These are phyloP conservation scores for Silene uniflora DNA, from an alignment of 148 eudicot species.

Conservation along the genomic window DNA sequence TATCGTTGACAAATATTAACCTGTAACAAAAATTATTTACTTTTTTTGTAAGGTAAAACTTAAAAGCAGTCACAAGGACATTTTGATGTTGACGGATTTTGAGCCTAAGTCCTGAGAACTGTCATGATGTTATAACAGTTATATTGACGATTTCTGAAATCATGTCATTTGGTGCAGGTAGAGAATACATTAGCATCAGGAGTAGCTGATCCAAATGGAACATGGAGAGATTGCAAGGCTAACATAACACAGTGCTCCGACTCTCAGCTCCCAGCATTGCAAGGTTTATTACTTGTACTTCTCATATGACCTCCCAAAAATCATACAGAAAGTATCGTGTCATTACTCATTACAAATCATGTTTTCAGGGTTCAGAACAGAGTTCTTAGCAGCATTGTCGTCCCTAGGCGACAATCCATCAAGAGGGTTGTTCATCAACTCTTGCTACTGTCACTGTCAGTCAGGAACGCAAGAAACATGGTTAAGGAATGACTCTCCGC, in stretches of 20 bases:
- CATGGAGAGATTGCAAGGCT: neutral
- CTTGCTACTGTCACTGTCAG: constrained; percentile 14
- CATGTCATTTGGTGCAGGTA: neutral
- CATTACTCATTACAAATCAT: too few relatives aligned
- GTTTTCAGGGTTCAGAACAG: constrained; percentile 5
- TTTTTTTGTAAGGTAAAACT: too few relatives aligned
- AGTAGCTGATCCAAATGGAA: constrained; percentile 16
- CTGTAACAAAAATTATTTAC: too few relatives aligned
- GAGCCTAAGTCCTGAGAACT: neutral
- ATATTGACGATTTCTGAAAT: constrained; percentile 11
- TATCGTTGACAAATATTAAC: neutral
- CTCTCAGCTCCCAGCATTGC: neutral
- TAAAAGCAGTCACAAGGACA: too few relatives aligned
- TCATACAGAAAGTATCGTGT: too few relatives aligned
- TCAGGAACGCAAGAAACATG: neutral
- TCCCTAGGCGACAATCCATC: constrained; percentile 7
- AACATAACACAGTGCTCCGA: constrained; percentile 4
- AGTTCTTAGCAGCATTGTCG: constrained; percentile 6
- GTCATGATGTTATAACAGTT: too few relatives aligned
- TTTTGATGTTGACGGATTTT: neutral
- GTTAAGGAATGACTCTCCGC: constrained; percentile 7
- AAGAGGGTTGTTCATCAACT: constrained; percentile 14
- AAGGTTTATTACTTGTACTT: neutral
- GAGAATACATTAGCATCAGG: neutral
- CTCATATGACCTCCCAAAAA: neutral